These are phyloP conservation scores for Saturnispora sanitii DNA, from an alignment of 805 yeast genomes.

Conservation along the genomic window DNA sequence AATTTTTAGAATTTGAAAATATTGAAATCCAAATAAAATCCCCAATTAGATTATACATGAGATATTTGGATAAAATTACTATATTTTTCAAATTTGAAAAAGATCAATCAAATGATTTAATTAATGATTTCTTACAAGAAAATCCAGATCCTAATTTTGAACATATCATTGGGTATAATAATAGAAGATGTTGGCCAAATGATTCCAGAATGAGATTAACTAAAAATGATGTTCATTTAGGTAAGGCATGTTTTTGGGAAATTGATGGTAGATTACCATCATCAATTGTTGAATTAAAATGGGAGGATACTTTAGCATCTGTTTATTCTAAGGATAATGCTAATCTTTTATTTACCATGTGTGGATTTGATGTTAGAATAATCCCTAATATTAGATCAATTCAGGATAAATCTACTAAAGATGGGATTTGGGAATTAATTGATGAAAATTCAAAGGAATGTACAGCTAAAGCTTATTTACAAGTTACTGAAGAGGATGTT, in stretches of 20 bases:
- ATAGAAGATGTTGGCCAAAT: slow-evolving; percentile 89
- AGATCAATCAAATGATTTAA: slow-evolving; percentile 65
- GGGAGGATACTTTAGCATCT: slow-evolving; percentile 77
- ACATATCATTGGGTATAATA: slow-evolving; percentile 75
- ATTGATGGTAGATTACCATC: slow-evolving; percentile 68
- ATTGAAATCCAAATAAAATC: slow-evolving; percentile 48
- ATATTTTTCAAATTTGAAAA: slow-evolving; percentile 67
- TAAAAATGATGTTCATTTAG: slow-evolving; percentile 85
- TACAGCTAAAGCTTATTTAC: slow-evolving; percentile 79
- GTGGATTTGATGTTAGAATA: slow-evolving; percentile 90
- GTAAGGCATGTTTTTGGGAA: slow-evolving; percentile 91
- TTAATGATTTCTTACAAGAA: slow-evolving; percentile 67
- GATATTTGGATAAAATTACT: slow-evolving; percentile 77
- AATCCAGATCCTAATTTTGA: slow-evolving; percentile 92
- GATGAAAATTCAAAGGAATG: slow-evolving; percentile 67
- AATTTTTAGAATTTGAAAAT: slow-evolving; percentile 64
- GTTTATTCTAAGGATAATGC: slow-evolving; percentile 89
- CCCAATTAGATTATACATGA: slow-evolving; percentile 72
- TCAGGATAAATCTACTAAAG: slow-evolving; percentile 42
- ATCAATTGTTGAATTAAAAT: slow-evolving; percentile 59
- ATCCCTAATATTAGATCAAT: slow-evolving; percentile 59
- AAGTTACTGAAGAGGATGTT: slow-evolving; percentile 74
- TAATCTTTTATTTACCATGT: slow-evolving; percentile 78
- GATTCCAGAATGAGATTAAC: slow-evolving; percentile 85
- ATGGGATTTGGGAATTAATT: slow-evolving; percentile 87